These are phyloP conservation scores for Coleophoma crateriformis DNA, from an alignment of 2,329 filamentous ascomycete species.

Conservation along the genomic window DNA sequence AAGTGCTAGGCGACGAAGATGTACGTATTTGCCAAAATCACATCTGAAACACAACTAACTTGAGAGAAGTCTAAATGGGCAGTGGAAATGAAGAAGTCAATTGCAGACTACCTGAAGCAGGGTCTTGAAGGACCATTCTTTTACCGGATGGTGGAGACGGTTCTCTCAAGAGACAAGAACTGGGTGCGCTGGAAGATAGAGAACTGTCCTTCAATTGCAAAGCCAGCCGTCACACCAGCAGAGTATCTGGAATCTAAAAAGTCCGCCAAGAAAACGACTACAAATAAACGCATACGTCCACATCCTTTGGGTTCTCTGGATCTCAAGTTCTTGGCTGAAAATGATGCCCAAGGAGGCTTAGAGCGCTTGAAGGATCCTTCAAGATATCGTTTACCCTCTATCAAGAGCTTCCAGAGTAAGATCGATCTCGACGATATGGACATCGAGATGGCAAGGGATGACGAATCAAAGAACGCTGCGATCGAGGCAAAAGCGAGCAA, in stretches of 20 bases:
- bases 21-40: conserved; percentile 41
- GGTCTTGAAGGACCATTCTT: conserved; percentile 87
- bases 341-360: conserved; percentile 53
- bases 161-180: conserved; percentile 92
- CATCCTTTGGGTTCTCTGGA: conserved; percentile 68
- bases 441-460: conserved; percentile 69
- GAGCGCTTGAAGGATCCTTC: conserved; percentile 61
- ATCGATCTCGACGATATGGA: conserved; percentile 81
- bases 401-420: conserved; percentile 64
- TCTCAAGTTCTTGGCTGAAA: conserved; percentile 72
- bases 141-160: conserved; percentile 93
- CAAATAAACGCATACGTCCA: conserved; percentile 64
- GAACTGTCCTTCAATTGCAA: conserved; percentile 81
- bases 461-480: conserved; percentile 50
- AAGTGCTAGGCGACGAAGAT: conserved; percentile 76
- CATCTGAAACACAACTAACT: not conserved
- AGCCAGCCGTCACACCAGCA: conserved; percentile 61
- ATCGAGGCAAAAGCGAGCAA: conserved; percentile 78
- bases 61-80: conserved; percentile 71
- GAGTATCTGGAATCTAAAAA: conserved; percentile 67
- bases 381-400: conserved; percentile 63
- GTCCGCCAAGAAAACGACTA: conserved; percentile 59
- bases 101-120: conserved; percentile 77
- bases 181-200: conserved; percentile 99
- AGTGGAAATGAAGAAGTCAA: conserved; percentile 66